A percentile compares a stretch with the other conserved stretches of the same genome.
phyloP scores from a whole-genome alignment of 495 filamentous ascomycete species.

The Friedmanniomyces endolithicus region DNA sequence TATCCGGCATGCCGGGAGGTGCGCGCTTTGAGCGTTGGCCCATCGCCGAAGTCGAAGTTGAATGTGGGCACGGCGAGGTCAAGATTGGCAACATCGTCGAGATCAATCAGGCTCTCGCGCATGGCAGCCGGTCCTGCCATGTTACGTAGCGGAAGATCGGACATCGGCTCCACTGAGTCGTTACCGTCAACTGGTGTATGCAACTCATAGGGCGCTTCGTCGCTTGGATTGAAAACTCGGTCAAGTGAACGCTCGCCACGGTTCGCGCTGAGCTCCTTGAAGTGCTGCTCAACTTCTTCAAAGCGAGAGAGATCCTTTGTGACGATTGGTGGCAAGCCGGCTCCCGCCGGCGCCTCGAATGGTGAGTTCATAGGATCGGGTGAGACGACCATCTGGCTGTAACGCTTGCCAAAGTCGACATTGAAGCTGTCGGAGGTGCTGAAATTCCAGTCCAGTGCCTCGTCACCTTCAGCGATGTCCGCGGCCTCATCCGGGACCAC shows the following conservation, averaged over 20 bases:
- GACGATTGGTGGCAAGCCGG: slow-evolving; percentile 15
- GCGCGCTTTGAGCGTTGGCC: slow-evolving; percentile 46
- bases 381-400: slow-evolving; percentile 7
- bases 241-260: slow-evolving; percentile 23
- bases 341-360: slow-evolving; percentile 6
- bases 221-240: slow-evolving; percentile 27
- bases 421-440: slow-evolving; percentile 79
- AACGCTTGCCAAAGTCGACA: slow-evolving; percentile 27
- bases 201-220: slow-evolving; percentile 18
- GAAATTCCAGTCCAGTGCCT: slow-evolving; percentile 81
- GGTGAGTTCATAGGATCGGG: background rate
- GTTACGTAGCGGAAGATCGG: slow-evolving; percentile 28
- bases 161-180: slow-evolving; percentile 16
- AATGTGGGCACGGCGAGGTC: slow-evolving; percentile 30
- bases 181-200: slow-evolving; percentile 11
- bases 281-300: slow-evolving; percentile 13
- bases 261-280: slow-evolving; percentile 15
- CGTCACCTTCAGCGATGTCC: slow-evolving; percentile 26
- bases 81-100: slow-evolving; percentile 43
- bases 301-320: slow-evolving; percentile 17
- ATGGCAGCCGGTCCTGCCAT: slow-evolving; percentile 22
- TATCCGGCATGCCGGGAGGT: slow-evolving; percentile 34
- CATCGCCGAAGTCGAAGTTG: slow-evolving; percentile 43
- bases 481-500: slow-evolving; percentile 29
- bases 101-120: slow-evolving; percentile 30